Percentiles rank a stretch among this genome's conserved stretches.
These are phyloP conservation scores for Xylona heveae DNA, from an alignment of 495 filamentous ascomycete genomes.

Conservation along the genomic window DNA sequence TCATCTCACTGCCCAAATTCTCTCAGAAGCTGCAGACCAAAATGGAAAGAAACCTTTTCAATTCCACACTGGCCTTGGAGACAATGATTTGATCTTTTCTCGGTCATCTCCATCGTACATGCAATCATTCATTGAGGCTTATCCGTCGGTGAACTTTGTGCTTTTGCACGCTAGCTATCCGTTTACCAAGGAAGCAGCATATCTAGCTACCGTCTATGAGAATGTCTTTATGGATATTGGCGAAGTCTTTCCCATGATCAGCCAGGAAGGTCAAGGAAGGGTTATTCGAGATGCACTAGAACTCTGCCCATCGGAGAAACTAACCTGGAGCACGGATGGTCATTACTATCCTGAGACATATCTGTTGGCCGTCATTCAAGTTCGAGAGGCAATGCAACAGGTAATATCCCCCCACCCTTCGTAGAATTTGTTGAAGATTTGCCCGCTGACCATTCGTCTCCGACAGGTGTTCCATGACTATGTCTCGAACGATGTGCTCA, in stretches of 20 bases:
- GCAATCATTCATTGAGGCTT: constrained; percentile 49
- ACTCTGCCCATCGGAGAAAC: constrained; percentile 50
- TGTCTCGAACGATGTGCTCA: constrained; percentile 33
- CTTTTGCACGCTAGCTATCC: constrained; percentile 73
- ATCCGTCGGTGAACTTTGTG: constrained; percentile 50
- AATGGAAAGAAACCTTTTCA: constrained; percentile 48
- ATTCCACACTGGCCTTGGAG: constrained; percentile 73
- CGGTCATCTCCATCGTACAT: constrained; percentile 58
- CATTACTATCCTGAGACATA: constrained; percentile 73
- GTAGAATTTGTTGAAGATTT: neutral
- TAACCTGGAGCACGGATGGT: constrained; percentile 74
- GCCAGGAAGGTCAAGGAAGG: constrained; percentile 54
- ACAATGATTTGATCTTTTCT: constrained; percentile 54
- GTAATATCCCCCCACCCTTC: constrained; percentile 21
- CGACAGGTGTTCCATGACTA: constrained; percentile 38
- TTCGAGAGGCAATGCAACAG: constrained; percentile 49
- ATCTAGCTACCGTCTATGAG: constrained; percentile 56
- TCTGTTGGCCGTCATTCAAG: constrained; percentile 55
- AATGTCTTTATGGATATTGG: constrained; percentile 79
- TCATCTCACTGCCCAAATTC: constrained; percentile 37
- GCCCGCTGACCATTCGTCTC: neutral
- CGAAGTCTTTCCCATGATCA: constrained; percentile 68
- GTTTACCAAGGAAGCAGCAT: constrained; percentile 63
- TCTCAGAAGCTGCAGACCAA: constrained; percentile 8
- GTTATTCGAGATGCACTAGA: constrained; percentile 58